Evolutionary conservation across 192 early-diverging fungal genomes (phyloP).

Genomic region (Coemansia sp.): DNA sequence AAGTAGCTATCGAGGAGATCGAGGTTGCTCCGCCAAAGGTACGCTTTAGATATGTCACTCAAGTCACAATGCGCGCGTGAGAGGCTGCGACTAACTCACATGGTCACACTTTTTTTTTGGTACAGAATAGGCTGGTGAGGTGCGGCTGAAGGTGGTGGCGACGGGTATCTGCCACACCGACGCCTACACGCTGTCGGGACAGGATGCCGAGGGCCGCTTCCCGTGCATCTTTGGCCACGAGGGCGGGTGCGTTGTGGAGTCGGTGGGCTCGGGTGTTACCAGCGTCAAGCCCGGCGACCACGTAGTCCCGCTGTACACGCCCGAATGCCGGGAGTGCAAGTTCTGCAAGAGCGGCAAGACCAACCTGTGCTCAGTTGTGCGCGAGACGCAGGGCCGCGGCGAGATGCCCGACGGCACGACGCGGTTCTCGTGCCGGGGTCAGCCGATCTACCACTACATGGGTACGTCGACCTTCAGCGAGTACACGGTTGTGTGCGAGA

Average conservation of each 20-base stretch:
- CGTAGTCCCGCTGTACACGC: constrained; percentile 90
- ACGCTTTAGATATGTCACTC: no score
- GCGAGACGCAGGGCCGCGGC: constrained; percentile 90
- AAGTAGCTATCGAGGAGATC: constrained; percentile 82
- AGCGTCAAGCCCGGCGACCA: constrained; percentile 89
- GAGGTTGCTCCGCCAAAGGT: constrained; percentile 90
- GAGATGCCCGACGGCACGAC: constrained; percentile 94
- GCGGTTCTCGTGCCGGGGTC: constrained; percentile 88
- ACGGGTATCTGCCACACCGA: constrained; percentile 96
- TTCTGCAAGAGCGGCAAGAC: constrained; percentile 98
- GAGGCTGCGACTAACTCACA: no score
- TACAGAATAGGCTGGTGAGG: constrained; percentile 86
- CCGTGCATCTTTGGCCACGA: constrained; percentile 96
- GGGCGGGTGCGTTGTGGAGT: constrained; percentile 93
- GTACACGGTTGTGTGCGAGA: constrained; percentile 91
- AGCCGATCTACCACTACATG: constrained; percentile 95
- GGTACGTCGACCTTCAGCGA: constrained; percentile 92
- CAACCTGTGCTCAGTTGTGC: constrained; percentile 89
- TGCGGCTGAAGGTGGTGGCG: constrained; percentile 88
- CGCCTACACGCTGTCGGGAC: constrained; percentile 90
- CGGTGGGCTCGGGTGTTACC: constrained; percentile 93
- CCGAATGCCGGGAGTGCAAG: constrained; percentile 93
- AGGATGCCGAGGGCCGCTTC: constrained; percentile 82
- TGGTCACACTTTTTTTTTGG: no score
- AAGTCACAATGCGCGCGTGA: no score